A percentile compares a stretch with the other conserved stretches of the same genome.
phyloP scores from a whole-genome alignment of 179 eudicot genomes.

The Spinacia oleracea region DNA sequence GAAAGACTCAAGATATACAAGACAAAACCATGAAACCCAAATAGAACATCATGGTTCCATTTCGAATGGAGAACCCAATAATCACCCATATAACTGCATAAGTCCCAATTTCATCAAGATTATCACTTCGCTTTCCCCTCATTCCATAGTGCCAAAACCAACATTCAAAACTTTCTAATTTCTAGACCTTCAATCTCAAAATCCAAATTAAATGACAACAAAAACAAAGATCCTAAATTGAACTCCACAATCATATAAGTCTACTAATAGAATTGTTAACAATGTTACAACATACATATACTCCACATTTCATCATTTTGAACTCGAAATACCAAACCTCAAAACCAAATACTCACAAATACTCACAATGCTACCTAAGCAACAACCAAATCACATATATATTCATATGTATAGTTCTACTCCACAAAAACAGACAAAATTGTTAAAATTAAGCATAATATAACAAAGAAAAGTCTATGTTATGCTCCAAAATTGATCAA shows the following conservation, averaged over 20 bases:
- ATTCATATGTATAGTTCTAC: background rate
- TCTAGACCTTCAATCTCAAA: background rate
- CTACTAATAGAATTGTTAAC: background rate
- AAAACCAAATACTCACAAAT: background rate
- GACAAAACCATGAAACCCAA: background rate
- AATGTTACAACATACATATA: background rate
- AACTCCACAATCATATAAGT: background rate
- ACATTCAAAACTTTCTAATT: background rate
- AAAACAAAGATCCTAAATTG: background rate
- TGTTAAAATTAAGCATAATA: background rate
- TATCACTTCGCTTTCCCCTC: background rate
- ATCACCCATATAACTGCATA: background rate
- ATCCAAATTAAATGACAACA: background rate
- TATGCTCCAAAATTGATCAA: too few species aligned
- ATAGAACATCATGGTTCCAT: background rate
- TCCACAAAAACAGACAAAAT: background rate
- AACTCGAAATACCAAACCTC: background rate
- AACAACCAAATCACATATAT: background rate
- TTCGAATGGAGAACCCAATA: background rate
- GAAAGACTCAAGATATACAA: background rate
- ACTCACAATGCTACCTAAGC: background rate
- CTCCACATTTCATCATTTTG: background rate
- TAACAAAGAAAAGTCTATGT: background rate
- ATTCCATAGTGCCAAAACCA: background rate
- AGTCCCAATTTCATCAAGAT: conserved; percentile 10